Percentiles rank a stretch among this genome's conserved stretches.
These are phyloP conservation scores for Auricularia auricula-judae DNA, from an alignment of 768 basidiomycete species.

Conservation along the genomic window DNA sequence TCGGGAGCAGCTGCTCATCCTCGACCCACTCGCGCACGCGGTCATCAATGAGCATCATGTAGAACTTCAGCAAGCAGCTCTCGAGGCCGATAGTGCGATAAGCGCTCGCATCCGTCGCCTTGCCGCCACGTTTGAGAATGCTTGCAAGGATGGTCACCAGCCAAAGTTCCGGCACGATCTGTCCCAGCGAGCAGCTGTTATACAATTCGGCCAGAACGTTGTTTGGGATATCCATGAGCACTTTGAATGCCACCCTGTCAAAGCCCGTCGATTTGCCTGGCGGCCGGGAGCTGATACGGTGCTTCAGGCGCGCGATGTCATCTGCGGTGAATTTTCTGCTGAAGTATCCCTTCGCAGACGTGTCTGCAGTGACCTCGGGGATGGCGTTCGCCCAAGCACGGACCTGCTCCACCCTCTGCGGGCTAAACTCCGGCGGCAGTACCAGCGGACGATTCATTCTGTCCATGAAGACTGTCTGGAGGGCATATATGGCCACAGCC, in stretches of 20 bases:
- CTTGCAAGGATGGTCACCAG: constrained; percentile 8
- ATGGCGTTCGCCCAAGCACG: not conserved
- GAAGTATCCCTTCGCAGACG: not conserved
- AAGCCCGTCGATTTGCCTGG: not conserved
- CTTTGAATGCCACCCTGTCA: not conserved
- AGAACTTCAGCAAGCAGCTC: constrained; percentile 17
- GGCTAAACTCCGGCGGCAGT: not conserved
- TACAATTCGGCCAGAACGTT: constrained; percentile 15
- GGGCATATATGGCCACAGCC: not conserved
- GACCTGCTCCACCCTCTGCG: not conserved
- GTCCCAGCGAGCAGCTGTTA: constrained; percentile 6
- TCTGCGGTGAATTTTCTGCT: not conserved
- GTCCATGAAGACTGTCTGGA: not conserved
- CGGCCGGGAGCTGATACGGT: not conserved
- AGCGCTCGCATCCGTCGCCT: constrained; percentile 10
- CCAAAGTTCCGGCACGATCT: constrained; percentile 10
- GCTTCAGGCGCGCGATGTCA: not conserved
- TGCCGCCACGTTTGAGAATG: constrained; percentile 12
- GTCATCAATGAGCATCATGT: constrained; percentile 16
- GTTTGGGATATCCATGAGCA: not conserved
- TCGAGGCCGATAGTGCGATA: constrained; percentile 21
- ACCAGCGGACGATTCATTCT: not conserved
- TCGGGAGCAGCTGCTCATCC: constrained; percentile 7
- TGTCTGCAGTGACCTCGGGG: not conserved
- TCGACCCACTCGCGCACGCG: constrained; percentile 11